Conservation (phyloP, 768 basidiomycete genomes). For the Trametes cingulata region DNA sequence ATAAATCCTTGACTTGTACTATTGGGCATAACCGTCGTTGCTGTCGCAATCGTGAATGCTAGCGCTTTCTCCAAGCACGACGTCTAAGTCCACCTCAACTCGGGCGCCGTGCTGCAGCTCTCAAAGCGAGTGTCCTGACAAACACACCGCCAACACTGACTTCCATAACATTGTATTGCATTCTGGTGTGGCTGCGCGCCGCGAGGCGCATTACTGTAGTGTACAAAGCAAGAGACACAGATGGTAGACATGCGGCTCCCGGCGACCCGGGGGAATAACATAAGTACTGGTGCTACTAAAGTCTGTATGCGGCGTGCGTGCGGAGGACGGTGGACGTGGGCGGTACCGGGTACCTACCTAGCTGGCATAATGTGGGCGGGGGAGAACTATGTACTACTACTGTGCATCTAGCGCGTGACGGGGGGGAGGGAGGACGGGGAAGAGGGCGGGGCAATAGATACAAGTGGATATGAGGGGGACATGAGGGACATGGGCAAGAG, state of each 20-base stretch:
- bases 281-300: conserved; percentile 3
- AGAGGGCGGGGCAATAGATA: conserved; percentile 6
- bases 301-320: conserved; percentile 8
- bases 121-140: no score
- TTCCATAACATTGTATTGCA: conserved; percentile 12
- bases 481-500: conserved; percentile 2
- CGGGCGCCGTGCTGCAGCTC: no score
- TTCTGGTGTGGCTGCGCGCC: conserved; percentile 6
- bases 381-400: conserved; percentile 7
- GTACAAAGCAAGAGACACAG: conserved; percentile 25
- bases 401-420: conserved; percentile 15
- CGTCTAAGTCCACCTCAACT: no score
- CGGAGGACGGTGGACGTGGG: neutral
- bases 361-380: neutral
- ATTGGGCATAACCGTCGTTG: neutral
- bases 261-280: conserved; percentile 4
- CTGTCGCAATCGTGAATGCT: neutral
- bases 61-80: neutral
- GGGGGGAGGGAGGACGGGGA: neutral
- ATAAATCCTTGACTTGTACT: conserved; percentile 11
- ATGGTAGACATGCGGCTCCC: conserved; percentile 19
- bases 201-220: conserved; percentile 11
- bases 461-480: conserved; percentile 9
- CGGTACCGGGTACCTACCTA: neutral
- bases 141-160: neutral